These are phyloP conservation scores for Rubia peregrina DNA, from an alignment of 305 asterid species.

Conservation along the genomic window DNA sequence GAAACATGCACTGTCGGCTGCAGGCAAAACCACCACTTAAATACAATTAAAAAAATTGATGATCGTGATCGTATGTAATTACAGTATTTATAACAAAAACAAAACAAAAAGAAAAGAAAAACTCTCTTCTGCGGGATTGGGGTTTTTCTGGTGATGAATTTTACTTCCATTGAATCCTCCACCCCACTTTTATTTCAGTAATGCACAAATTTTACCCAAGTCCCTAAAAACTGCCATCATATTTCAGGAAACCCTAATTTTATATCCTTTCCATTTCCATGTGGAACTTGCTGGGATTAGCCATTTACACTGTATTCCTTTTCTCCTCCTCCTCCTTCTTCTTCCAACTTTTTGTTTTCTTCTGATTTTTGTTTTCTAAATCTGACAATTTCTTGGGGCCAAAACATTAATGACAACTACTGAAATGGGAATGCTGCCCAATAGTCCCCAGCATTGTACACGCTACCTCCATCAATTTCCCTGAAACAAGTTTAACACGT, in stretches of 20 bases:
- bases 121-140: conserved; percentile 25
- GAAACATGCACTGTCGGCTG: conserved; percentile 42
- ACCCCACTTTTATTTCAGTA: conserved; percentile 17
- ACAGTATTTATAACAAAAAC: conserved; percentile 58
- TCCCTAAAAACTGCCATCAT: conserved; percentile 39
- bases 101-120: not conserved
- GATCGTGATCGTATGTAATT: conserved; percentile 27
- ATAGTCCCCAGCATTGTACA: conserved; percentile 63
- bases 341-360: too few relatives aligned
- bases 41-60: conserved; percentile 63
- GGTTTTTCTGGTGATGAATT: conserved; percentile 3
- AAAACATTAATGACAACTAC: conserved; percentile 60
- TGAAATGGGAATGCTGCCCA: conserved; percentile 46
- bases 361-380: conserved; percentile 9
- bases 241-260: conserved; percentile 9
- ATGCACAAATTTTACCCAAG: conserved; percentile 17
- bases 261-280: conserved; percentile 13
- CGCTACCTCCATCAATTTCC: conserved; percentile 74
- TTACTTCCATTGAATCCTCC: conserved; percentile 2
- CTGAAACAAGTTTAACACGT: conserved; percentile 27
- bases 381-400: conserved; percentile 18
- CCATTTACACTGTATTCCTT: conserved; percentile 18
- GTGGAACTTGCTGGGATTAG: conserved; percentile 1
- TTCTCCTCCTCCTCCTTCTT: conserved; percentile 22
- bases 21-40: conserved; percentile 29